Base-by-base conservation (phyloP, 2,329 filamentous ascomycete genomes). In the Alternaria triticina region DNA sequence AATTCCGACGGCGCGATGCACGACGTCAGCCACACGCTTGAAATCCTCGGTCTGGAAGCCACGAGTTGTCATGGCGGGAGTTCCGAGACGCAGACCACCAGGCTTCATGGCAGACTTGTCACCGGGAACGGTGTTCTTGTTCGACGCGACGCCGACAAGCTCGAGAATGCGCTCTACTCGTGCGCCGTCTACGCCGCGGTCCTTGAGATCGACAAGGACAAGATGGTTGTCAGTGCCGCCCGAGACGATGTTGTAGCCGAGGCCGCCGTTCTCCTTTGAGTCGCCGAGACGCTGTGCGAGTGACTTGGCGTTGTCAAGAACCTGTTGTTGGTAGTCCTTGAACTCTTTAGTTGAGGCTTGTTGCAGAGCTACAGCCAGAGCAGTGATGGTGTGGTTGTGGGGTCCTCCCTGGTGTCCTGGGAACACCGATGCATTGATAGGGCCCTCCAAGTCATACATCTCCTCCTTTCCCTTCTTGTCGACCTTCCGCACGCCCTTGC, bases 321-420 rank as follows among this genome's bases (percentile, higher is more conserved):
- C 96, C 81, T 94, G 91, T 82, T 94, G 84, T 84, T 99, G 96
- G 86, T 99, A 99, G 66, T 90, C 86, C 84, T 92, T 92, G 88
- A 98, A 99, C 72, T 98, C 95, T 59, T 91, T 89, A 55, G 89
- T 90, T 73, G 93, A 90, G 23, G 96, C 95, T 85, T 99, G 96
- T 85, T 97, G 94, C 70, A 99, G 87, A 47, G 96, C 96, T 62
- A 99, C 96, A 36, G 96, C 90, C 67, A 99, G 88, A 54, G 96
- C 96, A 66, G 95, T 98, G 84, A 99, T 99, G 80, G 96, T 99
- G 89, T 99, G 96, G 87, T 99, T 99, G 88, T 99, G 96, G 57
- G 96, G 96, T 30, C 96, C 96, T 79, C 96, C 96, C 85, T 99
- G 96, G 86, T 99, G 96, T 66, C 96, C 96, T 60, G 96, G 96